Evolutionary conservation across 345 rosid species (phyloP).

Genomic region (Schrenkiella parvula): DNA sequence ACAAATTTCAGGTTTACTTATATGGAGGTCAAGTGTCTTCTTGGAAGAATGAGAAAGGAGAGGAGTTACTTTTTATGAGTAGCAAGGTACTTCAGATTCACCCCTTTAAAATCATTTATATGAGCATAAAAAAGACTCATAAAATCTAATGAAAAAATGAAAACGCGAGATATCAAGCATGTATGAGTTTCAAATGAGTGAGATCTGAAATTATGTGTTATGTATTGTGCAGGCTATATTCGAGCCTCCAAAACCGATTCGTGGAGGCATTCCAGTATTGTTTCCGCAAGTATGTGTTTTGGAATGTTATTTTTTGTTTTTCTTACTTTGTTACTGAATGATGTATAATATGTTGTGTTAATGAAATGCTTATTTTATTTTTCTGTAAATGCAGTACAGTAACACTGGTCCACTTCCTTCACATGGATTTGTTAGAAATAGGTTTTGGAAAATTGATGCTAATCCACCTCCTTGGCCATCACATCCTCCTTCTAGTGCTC

Average conservation of each 20-base stretch:
- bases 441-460: constrained; percentile 63
- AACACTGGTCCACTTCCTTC: constrained; percentile 63
- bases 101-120: too few species aligned
- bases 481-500: constrained; percentile 41
- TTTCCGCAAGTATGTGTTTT: constrained; percentile 76
- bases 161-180: too few species aligned
- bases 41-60: constrained; percentile 77
- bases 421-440: constrained; percentile 86
- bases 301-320: background rate
- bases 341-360: constrained; percentile 12
- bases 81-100: constrained; percentile 50
- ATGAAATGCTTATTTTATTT: background rate
- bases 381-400: constrained; percentile 50
- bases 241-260: constrained; percentile 65
- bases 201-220: constrained; percentile 7
- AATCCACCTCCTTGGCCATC: constrained; percentile 63
- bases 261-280: constrained; percentile 90
- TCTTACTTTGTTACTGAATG: background rate
- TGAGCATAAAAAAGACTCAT: too few species aligned
- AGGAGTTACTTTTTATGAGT: constrained; percentile 80
- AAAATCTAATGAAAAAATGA: too few species aligned
- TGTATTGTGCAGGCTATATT: constrained; percentile 52
- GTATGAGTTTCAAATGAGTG: background rate
- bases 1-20: constrained; percentile 53
- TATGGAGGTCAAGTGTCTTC: constrained; percentile 83